phyloP scores from a whole-genome alignment of 352 stramenopile genomes.

The Globisporangium lucens region DNA sequence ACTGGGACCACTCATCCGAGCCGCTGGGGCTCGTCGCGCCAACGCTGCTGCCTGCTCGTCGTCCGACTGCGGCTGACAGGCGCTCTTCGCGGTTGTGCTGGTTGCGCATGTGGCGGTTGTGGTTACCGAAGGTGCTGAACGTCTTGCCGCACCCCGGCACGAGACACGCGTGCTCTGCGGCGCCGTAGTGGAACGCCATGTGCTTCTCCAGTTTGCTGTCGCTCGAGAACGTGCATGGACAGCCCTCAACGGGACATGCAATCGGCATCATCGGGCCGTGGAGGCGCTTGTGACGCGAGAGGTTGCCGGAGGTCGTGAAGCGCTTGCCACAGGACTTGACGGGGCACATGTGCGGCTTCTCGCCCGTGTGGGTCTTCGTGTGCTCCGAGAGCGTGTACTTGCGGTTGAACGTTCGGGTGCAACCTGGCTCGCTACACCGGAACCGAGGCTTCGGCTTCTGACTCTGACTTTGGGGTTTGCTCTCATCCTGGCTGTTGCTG shows the following conservation, averaged over 20 bases:
- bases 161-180: constrained; percentile 23
- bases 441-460: constrained; percentile 9
- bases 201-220: constrained; percentile 13
- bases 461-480: background rate
- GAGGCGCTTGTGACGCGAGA: constrained; percentile 28
- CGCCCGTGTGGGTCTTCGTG: constrained; percentile 75
- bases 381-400: constrained; percentile 73
- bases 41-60: background rate
- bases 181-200: constrained; percentile 13
- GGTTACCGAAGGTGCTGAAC: constrained; percentile 60
- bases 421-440: constrained; percentile 3
- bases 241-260: constrained; percentile 7
- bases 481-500: background rate
- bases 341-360: constrained; percentile 51
- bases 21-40: background rate
- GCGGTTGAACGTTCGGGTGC: constrained; percentile 41
- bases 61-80: background rate
- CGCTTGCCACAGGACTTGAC: constrained; percentile 27
- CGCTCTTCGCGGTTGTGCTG: constrained; percentile 29
- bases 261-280: constrained; percentile 16
- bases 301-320: constrained; percentile 32
- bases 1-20: constrained; percentile 12
- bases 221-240: constrained; percentile 13
- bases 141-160: constrained; percentile 46
- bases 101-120: constrained; percentile 62